Evolutionary conservation across 768 basidiomycete species (phyloP), one percentile per base, ranked within the genome.

Genomic region (Tylopilus sp.): DNA sequence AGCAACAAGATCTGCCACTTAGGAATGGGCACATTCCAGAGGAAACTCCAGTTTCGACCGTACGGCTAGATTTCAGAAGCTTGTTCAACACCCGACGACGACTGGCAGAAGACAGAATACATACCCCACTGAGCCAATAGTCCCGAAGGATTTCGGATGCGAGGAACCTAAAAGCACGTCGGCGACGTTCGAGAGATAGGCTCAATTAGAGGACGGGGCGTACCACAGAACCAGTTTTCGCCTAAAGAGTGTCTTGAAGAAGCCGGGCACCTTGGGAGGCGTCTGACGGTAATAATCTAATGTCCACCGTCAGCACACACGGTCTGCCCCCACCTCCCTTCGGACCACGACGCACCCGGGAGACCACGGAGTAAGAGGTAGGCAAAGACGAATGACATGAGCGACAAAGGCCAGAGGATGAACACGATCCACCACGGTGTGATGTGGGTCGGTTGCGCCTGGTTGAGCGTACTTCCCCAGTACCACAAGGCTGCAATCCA

Each of bases 401-500:
- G 74, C 2, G 91, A 74, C 40, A 95, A 69, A 2, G 93, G 93
- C 91, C 91, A 95, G 30, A 83, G 69, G 55, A 92, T 76, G 58
- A 85, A 71, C 20, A 85, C 82, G 58, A 95, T 89, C 83, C 85
- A 91, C 86, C 88, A 91, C 0, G 94, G 92, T 10, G 88, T 72
- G 36, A 79, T 66, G 58, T 79, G 78, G 41, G 71, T 74, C 39
- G 79, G 73, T 44, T 69, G 40, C 20, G 74, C 72, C 8, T 76
- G 72, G 64, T 88, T 86, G 52, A 97, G 74, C 28, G 81, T 80
- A 69, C 86, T 82, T 57, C 94, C 94, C 94, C 94, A 97, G 63
- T 91, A 97, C 94, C 94, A 97, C 33, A 97, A 72, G 8, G 88
- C 94, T 3, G 94, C 89, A 13, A 95, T 87, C 94, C 94, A 97